Base-by-base conservation (phyloP, 2,329 filamentous ascomycete species). In the Cucurbitaria berberidis region DNA sequence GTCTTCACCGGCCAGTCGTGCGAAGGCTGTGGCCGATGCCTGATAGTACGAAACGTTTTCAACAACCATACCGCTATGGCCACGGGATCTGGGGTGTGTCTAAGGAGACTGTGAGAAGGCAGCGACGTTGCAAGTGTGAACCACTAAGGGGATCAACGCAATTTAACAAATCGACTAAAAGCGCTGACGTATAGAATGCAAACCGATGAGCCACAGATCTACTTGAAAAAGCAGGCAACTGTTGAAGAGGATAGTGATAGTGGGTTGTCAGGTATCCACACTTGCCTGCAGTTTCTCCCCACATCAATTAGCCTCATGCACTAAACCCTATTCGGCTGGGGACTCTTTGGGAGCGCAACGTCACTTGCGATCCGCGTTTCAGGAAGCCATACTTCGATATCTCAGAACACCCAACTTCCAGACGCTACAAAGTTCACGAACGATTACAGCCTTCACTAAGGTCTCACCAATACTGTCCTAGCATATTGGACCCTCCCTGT, bases 311-410 rank as follows among this genome's bases (percentile, higher is more conserved):
- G n/a, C n/a, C n/a, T 35, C 43, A 21, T 29, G 13, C 21, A 13
- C 48, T 51, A 51, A 27, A 15, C 46, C 48, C 32, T n/a, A 35
- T 43, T 21, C 35, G 21, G 35, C 22, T 42, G 41, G 48, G 32
- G 41, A 41, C 26, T 42, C 48, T 51, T 51, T 43, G 48, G 43
- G 47, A 8, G 34, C 44, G 32, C 34, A 46, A 46, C 44, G 44
- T 46, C 44, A 46, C 44, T 29, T 8, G 29, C 29, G 15, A 24
- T 34, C 11, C 30, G 30, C 29, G 21, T 45, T 16, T 22, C 18
- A 26, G 26, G 42, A 30, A 34, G 22, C 5, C 42, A 11, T 18
- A 16, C 19, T 9, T 22, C 18, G 15, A n/a, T n/a, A 45, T 4
- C 6, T 8, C 22, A 26, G 19, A 32, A 16, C 22, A 18, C 26